Conservation (phyloP, 192 early-diverging fungal genomes). For the Gigaspora rosea region DNA sequence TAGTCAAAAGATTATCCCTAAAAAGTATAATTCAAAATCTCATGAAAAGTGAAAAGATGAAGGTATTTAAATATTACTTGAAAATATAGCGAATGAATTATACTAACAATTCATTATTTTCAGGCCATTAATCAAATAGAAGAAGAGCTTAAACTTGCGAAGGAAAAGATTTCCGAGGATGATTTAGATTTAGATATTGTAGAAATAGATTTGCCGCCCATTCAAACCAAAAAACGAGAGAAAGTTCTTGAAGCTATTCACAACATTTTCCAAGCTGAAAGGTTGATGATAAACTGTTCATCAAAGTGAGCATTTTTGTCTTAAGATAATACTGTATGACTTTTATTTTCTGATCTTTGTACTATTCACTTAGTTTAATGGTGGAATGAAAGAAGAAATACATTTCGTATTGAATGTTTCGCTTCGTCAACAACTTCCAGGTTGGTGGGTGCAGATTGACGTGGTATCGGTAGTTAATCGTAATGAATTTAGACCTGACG, state of each 20-base stretch:
- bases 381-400: neutral
- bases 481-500: conserved; percentile 5
- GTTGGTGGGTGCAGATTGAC: no score
- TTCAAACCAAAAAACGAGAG: conserved; percentile 13
- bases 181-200: neutral
- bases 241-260: conserved; percentile 23
- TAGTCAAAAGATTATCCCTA: neutral
- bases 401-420: neutral
- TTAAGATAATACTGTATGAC: neutral
- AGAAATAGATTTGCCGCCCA: conserved; percentile 14
- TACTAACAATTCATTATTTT: conserved; percentile 1
- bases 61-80: neutral
- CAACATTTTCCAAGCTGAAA: conserved; percentile 20
- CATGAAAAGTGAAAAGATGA: neutral
- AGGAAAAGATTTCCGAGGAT: neutral
- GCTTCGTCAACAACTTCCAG: no score
- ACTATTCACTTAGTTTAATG: neutral
- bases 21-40: neutral
- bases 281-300: conserved; percentile 19
- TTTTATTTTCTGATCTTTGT: no score
- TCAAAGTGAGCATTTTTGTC: neutral
- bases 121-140: conserved; percentile 15
- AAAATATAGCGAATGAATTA: conserved; percentile 19
- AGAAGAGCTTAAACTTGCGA: conserved; percentile 1
- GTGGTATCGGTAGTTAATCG: neutral